phyloP scores from a whole-genome alignment of 768 basidiomycete species.

The Symmetrospora coprosmae region DNA sequence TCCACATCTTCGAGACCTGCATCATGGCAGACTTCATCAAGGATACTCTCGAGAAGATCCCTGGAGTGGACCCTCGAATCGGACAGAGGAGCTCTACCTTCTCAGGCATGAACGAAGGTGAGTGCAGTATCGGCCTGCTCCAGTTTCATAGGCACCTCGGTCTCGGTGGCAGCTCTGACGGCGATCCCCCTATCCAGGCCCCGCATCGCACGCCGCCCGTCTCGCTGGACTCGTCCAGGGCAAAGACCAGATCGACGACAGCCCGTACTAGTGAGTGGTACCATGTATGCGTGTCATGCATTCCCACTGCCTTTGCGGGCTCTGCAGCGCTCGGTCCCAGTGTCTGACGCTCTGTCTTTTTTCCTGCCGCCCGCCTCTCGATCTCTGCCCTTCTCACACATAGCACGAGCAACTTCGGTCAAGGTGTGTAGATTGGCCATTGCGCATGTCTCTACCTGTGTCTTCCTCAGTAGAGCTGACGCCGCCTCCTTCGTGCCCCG shows the following conservation, averaged over 20 bases:
- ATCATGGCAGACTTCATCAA: conserved; percentile 15
- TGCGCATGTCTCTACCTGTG: not conserved
- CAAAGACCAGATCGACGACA: conserved; percentile 30
- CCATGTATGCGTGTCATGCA: too few relatives aligned
- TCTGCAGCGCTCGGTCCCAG: not conserved
- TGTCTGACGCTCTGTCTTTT: not conserved
- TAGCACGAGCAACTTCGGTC: conserved; percentile 35
- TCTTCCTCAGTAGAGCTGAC: not conserved
- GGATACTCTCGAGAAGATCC: conserved; percentile 27
- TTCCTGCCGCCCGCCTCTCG: not conserved
- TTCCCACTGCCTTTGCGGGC: too few relatives aligned
- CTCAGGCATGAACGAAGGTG: conserved; percentile 34
- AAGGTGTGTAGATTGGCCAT: conserved; percentile 20
- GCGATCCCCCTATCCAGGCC: conserved; percentile 8
- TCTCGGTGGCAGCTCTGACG: not conserved
- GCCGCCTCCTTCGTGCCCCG: too few relatives aligned
- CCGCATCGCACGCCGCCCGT: conserved; percentile 33
- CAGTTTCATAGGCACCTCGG: not conserved
- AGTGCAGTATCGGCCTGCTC: not conserved
- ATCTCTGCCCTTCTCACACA: not conserved
- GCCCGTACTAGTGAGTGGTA: conserved; percentile 23
- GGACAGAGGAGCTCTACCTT: conserved; percentile 33
- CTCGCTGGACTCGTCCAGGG: conserved; percentile 32
- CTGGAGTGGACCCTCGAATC: conserved; percentile 35
- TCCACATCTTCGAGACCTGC: not conserved